These are phyloP conservation scores for Phytopythium sindhum DNA, from an alignment of 352 stramenopile genomes.

Conservation along the genomic window DNA sequence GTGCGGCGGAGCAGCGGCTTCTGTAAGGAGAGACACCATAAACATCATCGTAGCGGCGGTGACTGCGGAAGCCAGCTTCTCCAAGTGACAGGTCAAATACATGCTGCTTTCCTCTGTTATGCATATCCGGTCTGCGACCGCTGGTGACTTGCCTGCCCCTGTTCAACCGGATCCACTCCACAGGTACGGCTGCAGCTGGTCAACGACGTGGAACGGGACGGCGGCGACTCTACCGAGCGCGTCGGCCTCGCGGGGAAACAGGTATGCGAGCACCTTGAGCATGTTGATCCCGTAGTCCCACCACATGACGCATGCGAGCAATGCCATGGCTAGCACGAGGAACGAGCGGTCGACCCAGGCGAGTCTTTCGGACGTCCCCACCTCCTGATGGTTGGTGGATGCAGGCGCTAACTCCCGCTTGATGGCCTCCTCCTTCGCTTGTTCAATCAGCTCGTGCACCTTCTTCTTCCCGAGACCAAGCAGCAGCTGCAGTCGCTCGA, in stretches of 20 bases:
- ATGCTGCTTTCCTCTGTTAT: conserved; percentile 14
- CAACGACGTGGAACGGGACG: conserved; percentile 17
- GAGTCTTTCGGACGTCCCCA: conserved; percentile 4
- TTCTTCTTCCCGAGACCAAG: conserved; percentile 48
- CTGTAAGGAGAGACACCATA: conserved; percentile 28
- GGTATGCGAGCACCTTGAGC: conserved; percentile 25
- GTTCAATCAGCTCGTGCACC: conserved; percentile 32
- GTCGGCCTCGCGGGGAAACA: conserved; percentile 50
- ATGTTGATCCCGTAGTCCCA: conserved; percentile 58
- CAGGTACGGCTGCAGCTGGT: conserved; percentile 3
- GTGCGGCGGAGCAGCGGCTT: conserved; percentile 74
- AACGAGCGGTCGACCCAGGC: conserved; percentile 44
- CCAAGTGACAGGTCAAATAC: conserved; percentile 23
- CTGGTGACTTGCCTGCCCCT: not conserved
- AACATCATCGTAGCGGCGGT: not conserved
- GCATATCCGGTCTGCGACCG: not conserved
- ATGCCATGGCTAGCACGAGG: conserved; percentile 26
- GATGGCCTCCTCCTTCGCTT: conserved; percentile 32
- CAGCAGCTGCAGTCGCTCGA: conserved; percentile 57
- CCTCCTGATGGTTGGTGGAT: not conserved
- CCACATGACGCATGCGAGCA: conserved; percentile 44
- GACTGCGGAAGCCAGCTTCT: not conserved
- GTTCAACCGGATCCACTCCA: not conserved
- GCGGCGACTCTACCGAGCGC: conserved; percentile 29
- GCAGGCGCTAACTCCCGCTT: conserved; percentile 6